These are phyloP conservation scores for Metarhizium humberi DNA, from an alignment of 2,329 filamentous ascomycete genomes.

Conservation along the genomic window DNA sequence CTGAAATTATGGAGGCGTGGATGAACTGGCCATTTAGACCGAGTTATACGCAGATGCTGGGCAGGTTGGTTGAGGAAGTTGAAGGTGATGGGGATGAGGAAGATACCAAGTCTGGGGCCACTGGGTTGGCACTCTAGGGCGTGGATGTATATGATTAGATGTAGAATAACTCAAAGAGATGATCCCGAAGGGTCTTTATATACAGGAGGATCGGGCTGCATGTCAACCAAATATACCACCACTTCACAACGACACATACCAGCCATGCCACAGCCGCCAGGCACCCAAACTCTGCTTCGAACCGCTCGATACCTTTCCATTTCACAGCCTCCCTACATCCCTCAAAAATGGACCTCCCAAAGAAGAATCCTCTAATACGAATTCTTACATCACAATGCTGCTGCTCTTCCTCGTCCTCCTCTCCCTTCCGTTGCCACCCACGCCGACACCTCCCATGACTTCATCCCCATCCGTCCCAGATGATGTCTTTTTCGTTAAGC, in stretches of 20 bases:
- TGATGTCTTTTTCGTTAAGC: background rate
- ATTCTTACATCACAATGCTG: background rate
- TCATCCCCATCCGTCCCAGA: background rate
- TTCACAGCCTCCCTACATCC: background rate
- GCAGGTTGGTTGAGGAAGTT: slow-evolving; percentile 25
- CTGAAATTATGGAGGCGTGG: slow-evolving; percentile 50
- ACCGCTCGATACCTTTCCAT: background rate
- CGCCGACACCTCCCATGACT: background rate
- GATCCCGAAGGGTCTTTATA: background rate
- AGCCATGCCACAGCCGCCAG: background rate
- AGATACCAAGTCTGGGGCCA: slow-evolving; percentile 13
- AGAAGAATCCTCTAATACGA: background rate
- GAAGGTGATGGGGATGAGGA: slow-evolving; percentile 16
- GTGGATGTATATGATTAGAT: background rate
- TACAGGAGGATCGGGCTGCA: background rate
- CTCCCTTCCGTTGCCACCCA: background rate
- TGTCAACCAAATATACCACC: background rate
- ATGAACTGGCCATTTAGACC: slow-evolving; percentile 58
- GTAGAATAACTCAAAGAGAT: no score
- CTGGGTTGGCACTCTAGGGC: slow-evolving; percentile 7
- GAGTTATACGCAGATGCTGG: slow-evolving; percentile 36
- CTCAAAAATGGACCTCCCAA: no score
- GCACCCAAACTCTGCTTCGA: background rate
- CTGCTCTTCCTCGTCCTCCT: background rate
- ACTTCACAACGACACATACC: background rate